A percentile compares a stretch with the other conserved stretches of the same genome.
Conservation (phyloP, 306 rosid species). For the Castanea crenata region DNA sequence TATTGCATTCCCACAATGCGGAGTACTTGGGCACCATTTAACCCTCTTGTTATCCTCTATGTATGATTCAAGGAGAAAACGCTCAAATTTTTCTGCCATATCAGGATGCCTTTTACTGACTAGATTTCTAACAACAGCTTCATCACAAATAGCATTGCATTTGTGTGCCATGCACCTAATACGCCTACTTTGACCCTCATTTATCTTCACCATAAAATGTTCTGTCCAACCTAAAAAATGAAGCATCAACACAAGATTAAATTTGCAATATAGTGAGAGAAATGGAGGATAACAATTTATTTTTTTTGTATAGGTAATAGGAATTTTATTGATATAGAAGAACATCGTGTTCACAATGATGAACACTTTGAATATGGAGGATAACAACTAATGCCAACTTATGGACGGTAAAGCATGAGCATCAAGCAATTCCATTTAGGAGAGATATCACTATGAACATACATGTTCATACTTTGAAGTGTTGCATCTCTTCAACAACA, state of each 20-base stretch:
- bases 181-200: constrained; percentile 94
- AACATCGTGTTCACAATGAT: too few species aligned
- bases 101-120: constrained; percentile 57
- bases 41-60: constrained; percentile 93
- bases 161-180: constrained; percentile 89
- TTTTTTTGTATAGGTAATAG: too few species aligned
- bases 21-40: constrained; percentile 95
- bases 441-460: not conserved
- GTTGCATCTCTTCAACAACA: not conserved
- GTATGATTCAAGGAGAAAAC: constrained; percentile 91
- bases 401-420: not conserved
- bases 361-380: not conserved
- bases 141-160: constrained; percentile 90
- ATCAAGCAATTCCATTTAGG: not conserved
- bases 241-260: not conserved
- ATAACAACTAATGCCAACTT: not conserved
- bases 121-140: constrained; percentile 61
- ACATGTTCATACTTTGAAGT: not conserved
- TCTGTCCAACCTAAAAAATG: constrained; percentile 73
- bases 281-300: not conserved
- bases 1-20: constrained; percentile 96
- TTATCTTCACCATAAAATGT: constrained; percentile 85
- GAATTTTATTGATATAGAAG: too few species aligned
- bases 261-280: not conserved
- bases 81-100: constrained; percentile 88